These are phyloP conservation scores for Phytophthora fragariaefolia DNA, from an alignment of 352 stramenopile genomes.

Conservation along the genomic window DNA sequence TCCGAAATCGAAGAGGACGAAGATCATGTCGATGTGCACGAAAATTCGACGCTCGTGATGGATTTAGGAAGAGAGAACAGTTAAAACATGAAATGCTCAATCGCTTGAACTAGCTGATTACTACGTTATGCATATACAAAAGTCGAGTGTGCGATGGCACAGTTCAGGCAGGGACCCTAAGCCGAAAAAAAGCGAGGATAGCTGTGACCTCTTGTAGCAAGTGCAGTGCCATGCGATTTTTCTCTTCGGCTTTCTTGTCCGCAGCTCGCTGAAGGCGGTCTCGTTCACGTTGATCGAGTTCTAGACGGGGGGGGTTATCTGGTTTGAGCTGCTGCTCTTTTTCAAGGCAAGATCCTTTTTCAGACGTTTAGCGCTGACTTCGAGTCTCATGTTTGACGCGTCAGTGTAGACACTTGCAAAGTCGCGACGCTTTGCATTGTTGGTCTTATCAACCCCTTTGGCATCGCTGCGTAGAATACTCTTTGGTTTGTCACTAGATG, in stretches of 20 bases:
- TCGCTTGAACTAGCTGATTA: too few species aligned
- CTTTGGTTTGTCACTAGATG: too few species aligned
- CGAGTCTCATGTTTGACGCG: not conserved
- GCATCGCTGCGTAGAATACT: too few species aligned
- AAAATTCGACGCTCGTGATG: not conserved
- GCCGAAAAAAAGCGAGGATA: not conserved
- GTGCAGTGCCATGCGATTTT: constrained; percentile 3
- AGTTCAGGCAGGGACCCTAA: too few species aligned
- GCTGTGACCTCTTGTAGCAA: not conserved
- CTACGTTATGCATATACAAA: not conserved
- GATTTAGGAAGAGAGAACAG: not conserved
- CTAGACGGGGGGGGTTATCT: constrained; percentile 1
- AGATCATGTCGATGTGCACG: not conserved
- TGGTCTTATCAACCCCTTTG: constrained; percentile 3
- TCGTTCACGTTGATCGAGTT: constrained; percentile 3
- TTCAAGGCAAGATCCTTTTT: not conserved
- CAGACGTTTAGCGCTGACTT: constrained; percentile 1
- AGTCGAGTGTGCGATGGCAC: too few species aligned
- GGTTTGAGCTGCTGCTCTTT: not conserved
- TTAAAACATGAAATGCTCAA: not conserved
- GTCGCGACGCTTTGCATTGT: constrained; percentile 2
- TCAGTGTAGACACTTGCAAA: constrained; percentile 17
- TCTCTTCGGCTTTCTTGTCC: constrained; percentile 2
- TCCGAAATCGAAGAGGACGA: constrained; percentile 6
- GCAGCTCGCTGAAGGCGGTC: not conserved